Percentiles rank a stretch among this genome's conserved stretches.
Evolutionary conservation across 257 asterid species (phyloP).

Genomic region (Salvia miltiorrhiza): DNA sequence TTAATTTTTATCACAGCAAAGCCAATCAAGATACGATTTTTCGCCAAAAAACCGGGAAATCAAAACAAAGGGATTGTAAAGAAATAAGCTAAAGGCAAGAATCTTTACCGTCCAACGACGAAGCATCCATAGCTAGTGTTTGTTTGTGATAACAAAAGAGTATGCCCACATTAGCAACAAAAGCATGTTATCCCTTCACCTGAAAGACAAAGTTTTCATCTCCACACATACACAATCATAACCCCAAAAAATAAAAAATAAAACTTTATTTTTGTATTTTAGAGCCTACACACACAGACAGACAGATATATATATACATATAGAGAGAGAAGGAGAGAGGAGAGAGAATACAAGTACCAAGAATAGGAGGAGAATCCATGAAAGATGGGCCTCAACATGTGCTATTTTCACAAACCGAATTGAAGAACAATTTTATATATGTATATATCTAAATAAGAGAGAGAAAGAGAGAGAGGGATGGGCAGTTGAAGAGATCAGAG

Average conservation of each 20-base stretch:
- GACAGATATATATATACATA: background rate
- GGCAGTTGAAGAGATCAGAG: conserved; percentile 37
- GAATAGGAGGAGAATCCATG: conserved; percentile 37
- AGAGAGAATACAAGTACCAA: conserved; percentile 31
- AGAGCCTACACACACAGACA: background rate
- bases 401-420: conserved; percentile 26
- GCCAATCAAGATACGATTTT: conserved; percentile 9
- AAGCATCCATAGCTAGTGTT: conserved; percentile 38
- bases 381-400: conserved; percentile 28
- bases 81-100: conserved; percentile 5
- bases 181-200: conserved; percentile 28
- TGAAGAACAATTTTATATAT: conserved; percentile 17
- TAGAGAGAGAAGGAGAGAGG: conserved; percentile 10
- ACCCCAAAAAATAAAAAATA: background rate
- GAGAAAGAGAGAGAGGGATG: conserved; percentile 27
- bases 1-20: conserved; percentile 17
- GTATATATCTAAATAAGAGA: conserved; percentile 5
- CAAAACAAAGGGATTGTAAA: background rate
- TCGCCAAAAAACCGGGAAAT: background rate
- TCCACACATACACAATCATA: conserved; percentile 23
- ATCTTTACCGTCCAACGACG: conserved; percentile 48
- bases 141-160: conserved; percentile 15
- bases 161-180: conserved; percentile 37
- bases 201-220: conserved; percentile 18
- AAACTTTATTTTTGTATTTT: conserved; percentile 1